These are phyloP conservation scores for Diatrype stigma DNA, from an alignment of 2,329 filamentous ascomycete species.

Conservation along the genomic window DNA sequence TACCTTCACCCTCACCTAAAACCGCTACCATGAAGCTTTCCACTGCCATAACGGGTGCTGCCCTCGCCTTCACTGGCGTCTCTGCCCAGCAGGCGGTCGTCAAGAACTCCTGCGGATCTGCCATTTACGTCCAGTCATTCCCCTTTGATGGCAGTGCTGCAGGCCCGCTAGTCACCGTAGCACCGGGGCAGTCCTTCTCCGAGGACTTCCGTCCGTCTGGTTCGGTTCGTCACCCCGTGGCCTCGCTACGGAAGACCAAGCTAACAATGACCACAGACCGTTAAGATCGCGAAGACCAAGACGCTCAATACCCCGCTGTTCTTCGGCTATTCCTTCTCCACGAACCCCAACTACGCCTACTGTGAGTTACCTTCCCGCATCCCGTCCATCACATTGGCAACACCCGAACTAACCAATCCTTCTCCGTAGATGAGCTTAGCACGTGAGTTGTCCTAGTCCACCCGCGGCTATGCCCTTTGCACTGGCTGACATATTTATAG, in stretches of 20 bases:
- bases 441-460: conserved; percentile 18
- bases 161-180: conserved; percentile 29
- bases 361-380: conserved; percentile 26
- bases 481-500: conserved; percentile 14
- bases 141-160: conserved; percentile 28
- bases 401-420: conserved; percentile 1
- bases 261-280: conserved; percentile 27
- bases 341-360: conserved; percentile 33
- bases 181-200: conserved; percentile 29
- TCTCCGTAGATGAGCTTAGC: conserved; percentile 34
- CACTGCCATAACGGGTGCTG: conserved; percentile 22
- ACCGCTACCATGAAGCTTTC: conserved; percentile 30
- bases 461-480: neutral
- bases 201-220: conserved; percentile 32
- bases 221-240: conserved; percentile 27
- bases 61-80: conserved; percentile 28
- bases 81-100: conserved; percentile 33
- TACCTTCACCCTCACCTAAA: conserved; percentile 4
- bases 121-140: conserved; percentile 35
- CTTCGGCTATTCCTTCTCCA: conserved; percentile 37
- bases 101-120: conserved; percentile 29
- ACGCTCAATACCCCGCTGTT: conserved; percentile 34
- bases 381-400: neutral
- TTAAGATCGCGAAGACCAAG: conserved; percentile 37
- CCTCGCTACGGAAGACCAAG: neutral